phyloP scores from a whole-genome alignment of 2,329 filamentous ascomycete species.

The Grosmannia clavigera region DNA sequence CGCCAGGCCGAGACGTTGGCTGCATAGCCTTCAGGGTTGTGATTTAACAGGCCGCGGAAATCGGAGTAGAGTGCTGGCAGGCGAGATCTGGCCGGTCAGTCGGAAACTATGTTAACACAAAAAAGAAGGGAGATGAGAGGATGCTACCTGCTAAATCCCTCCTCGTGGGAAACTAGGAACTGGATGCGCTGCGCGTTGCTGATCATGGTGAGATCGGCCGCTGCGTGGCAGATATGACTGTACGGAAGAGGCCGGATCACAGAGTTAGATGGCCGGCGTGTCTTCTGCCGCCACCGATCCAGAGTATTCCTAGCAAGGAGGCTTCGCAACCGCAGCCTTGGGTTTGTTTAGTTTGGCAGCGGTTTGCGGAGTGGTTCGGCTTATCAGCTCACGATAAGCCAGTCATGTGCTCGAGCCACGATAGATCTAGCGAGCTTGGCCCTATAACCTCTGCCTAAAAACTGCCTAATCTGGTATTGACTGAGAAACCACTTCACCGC shows the following conservation, averaged over 20 bases:
- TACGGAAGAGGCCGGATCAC: background rate
- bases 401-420: background rate
- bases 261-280: background rate
- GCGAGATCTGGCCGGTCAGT: conserved; percentile 11
- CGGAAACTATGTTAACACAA: background rate
- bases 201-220: conserved; percentile 5
- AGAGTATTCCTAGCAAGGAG: background rate
- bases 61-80: conserved; percentile 16
- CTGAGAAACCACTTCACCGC: background rate
- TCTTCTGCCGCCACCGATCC: background rate
- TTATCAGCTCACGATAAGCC: background rate
- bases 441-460: no score
- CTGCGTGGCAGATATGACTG: background rate
- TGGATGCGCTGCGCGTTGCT: conserved; percentile 13
- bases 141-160: conserved; percentile 11
- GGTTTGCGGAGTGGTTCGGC: background rate
- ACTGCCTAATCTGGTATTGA: background rate
- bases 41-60: conserved; percentile 15
- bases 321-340: no score
- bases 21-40: conserved; percentile 15
- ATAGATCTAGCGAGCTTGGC: background rate
- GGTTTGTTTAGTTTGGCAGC: background rate
- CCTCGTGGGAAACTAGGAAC: conserved; percentile 11
- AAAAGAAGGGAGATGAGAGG: background rate
- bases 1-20: conserved; percentile 25